These are phyloP conservation scores for Flaveria bidentis DNA, from an alignment of 129 eudicot species.

Conservation along the genomic window DNA sequence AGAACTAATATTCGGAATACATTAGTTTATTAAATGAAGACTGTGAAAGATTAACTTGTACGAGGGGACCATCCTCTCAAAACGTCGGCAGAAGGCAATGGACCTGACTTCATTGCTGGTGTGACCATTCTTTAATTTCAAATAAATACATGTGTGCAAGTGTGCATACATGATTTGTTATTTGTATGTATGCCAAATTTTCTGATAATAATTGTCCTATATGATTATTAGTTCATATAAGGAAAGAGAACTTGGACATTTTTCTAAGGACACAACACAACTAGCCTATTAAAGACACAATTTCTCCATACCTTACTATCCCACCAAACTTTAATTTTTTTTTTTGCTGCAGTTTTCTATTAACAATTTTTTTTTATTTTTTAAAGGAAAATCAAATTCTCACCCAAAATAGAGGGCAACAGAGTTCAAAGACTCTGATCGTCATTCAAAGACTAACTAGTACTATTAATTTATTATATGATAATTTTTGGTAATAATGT, in stretches of 20 bases:
- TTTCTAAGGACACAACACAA: slow-evolving; percentile 18
- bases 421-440: neutral
- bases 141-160: slow-evolving; percentile 26
- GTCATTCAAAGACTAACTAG: neutral
- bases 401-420: neutral
- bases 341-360: neutral
- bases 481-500: neutral
- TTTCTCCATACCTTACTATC: neutral
- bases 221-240: slow-evolving; percentile 44
- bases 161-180: slow-evolving; percentile 3
- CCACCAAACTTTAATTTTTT: no score
- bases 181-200: slow-evolving; percentile 31
- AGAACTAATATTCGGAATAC: neutral
- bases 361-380: neutral
- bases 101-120: slow-evolving; percentile 62
- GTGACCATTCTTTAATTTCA: slow-evolving; percentile 39
- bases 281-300: slow-evolving; percentile 10
- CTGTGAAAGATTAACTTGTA: neutral
- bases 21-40: neutral
- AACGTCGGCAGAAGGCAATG: slow-evolving; percentile 53
- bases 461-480: neutral
- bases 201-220: slow-evolving; percentile 35
- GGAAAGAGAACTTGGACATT: slow-evolving; percentile 64
- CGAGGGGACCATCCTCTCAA: slow-evolving; percentile 45
- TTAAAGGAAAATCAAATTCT: neutral